Conservation (phyloP, 2,329 filamentous ascomycete species). For the Ophiocordyceps sinensis region DNA sequence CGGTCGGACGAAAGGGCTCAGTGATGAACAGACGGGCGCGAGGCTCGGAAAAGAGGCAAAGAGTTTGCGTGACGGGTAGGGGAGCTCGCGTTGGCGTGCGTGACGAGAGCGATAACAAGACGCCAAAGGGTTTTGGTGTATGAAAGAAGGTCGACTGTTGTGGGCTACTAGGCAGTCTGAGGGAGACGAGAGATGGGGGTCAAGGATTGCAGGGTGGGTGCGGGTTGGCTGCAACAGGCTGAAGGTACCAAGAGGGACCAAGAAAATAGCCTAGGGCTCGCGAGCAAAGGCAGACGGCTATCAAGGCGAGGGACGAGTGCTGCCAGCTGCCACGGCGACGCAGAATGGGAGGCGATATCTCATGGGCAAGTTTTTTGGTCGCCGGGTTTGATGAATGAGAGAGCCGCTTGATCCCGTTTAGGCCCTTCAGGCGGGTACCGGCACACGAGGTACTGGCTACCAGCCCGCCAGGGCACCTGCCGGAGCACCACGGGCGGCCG, state of each 20-base stretch:
- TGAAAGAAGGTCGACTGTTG: no score
- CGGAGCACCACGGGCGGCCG: not conserved
- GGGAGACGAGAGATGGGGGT: not conserved
- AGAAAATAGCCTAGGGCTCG: not conserved
- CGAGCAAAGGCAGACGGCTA: not conserved
- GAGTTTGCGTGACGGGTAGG: not conserved
- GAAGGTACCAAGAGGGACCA: not conserved
- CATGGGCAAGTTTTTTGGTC: not conserved
- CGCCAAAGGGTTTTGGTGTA: not conserved
- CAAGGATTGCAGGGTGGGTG: not conserved
- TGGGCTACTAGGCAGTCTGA: not conserved
- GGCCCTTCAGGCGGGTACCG: conserved; percentile 1
- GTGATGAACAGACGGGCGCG: not conserved
- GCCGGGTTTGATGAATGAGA: not conserved
- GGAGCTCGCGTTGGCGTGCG: not conserved
- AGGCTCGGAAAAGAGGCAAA: not conserved
- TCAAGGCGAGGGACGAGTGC: conserved; percentile 1
- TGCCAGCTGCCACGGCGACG: conserved; percentile 7
- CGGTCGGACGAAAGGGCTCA: not conserved
- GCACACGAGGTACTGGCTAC: not conserved
- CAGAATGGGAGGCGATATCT: not conserved
- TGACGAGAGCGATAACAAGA: not conserved
- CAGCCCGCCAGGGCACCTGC: not conserved
- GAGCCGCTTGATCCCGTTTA: conserved; percentile 12
- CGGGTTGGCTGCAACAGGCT: not conserved